Conservation (phyloP, 495 filamentous ascomycete species). For the Lophiotrema nucula region DNA sequence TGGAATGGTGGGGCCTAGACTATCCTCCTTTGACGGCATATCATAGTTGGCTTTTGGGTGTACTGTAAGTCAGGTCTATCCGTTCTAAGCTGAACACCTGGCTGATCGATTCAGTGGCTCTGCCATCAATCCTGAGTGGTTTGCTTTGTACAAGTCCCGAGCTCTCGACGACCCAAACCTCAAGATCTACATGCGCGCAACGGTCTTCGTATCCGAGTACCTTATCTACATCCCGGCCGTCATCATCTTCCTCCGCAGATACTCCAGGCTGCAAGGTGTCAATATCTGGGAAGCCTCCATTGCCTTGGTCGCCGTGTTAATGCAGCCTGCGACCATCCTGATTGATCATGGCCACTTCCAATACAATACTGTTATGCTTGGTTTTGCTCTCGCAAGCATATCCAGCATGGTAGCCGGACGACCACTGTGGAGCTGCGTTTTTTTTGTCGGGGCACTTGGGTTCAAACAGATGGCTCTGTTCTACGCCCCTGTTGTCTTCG, state of each 20-base stretch:
- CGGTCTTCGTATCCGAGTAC: slow-evolving; percentile 86
- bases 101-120: slow-evolving; percentile 56
- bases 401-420: slow-evolving; percentile 83
- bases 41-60: slow-evolving; percentile 91
- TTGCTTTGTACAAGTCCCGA: slow-evolving; percentile 80
- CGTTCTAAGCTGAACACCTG: slow-evolving; percentile 7
- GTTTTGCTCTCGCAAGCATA: slow-evolving; percentile 78
- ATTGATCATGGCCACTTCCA: slow-evolving; percentile 99
- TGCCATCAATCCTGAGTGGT: slow-evolving; percentile 78
- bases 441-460: slow-evolving; percentile 88
- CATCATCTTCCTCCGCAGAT: slow-evolving; percentile 77
- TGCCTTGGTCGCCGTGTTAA: slow-evolving; percentile 81
- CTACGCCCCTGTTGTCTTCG: slow-evolving; percentile 89
- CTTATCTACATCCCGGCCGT: slow-evolving; percentile 81
- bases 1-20: slow-evolving; percentile 96
- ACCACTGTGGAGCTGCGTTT: slow-evolving; percentile 82
- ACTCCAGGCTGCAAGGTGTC: slow-evolving; percentile 68
- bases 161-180: slow-evolving; percentile 73
- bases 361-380: slow-evolving; percentile 98
- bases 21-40: slow-evolving; percentile 97
- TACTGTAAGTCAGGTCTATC: slow-evolving; percentile 55
- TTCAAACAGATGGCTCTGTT: slow-evolving; percentile 99
- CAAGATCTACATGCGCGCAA: slow-evolving; percentile 94
- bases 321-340: slow-evolving; percentile 89
- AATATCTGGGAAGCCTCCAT: slow-evolving; percentile 75